Evolutionary conservation across 345 rosid genomes (phyloP).

Genomic region (Sisymbrium irio): DNA sequence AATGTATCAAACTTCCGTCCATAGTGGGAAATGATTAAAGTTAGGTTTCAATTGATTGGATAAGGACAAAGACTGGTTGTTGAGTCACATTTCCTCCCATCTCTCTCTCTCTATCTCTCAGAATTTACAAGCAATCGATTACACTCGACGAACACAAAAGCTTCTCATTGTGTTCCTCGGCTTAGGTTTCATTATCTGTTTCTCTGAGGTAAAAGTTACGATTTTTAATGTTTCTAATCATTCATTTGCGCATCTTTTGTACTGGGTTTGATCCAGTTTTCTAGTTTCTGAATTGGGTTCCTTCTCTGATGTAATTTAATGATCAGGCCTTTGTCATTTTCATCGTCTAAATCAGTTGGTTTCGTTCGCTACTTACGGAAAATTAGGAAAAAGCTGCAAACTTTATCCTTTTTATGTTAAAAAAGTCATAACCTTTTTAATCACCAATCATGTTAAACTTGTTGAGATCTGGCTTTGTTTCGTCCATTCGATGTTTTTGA

Average conservation of each 20-base stretch:
- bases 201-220: conserved; percentile 31
- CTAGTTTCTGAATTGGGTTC: not conserved
- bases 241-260: not conserved
- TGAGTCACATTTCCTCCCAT: conserved; percentile 36
- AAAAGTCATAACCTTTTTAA: not conserved
- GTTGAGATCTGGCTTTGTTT: conserved; percentile 2
- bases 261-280: conserved; percentile 13
- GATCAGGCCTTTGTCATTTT: not conserved
- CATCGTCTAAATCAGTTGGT: not conserved
- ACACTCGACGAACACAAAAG: conserved; percentile 13
- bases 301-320: not conserved
- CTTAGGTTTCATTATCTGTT: conserved; percentile 10
- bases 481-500: not conserved
- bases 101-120: not conserved
- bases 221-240: conserved; percentile 10
- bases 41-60: conserved; percentile 31
- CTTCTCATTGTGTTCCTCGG: not conserved
- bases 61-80: conserved; percentile 43
- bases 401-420: not conserved
- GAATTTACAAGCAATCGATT: conserved; percentile 16
- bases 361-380: not conserved
- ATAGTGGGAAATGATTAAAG: conserved; percentile 28
- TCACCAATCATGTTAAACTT: not conserved
- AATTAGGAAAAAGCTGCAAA: not conserved
- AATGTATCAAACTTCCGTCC: conserved; percentile 14